A percentile compares a stretch with the other conserved stretches of the same genome.
These are phyloP conservation scores for Erodium moschatum DNA, from an alignment of 441 rosid genomes.

Conservation along the genomic window DNA sequence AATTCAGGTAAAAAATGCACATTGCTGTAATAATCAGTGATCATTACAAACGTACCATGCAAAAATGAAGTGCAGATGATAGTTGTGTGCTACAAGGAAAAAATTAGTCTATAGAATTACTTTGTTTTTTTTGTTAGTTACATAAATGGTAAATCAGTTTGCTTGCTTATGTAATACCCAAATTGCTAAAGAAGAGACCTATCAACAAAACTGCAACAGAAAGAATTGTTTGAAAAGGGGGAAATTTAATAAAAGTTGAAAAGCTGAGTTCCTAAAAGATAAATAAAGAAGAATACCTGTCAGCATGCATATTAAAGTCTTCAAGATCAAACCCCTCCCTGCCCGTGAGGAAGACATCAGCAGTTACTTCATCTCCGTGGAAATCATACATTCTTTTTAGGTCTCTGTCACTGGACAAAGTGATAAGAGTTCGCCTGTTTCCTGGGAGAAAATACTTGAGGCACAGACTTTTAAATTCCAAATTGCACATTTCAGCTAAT, in stretches of 20 bases:
- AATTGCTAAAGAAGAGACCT: slow-evolving; percentile 8
- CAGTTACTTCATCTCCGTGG: slow-evolving; percentile 57
- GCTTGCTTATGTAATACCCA: not conserved
- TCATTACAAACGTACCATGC: not conserved
- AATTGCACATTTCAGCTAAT: slow-evolving; percentile 59
- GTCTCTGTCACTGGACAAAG: slow-evolving; percentile 61
- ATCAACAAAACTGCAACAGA: slow-evolving; percentile 15
- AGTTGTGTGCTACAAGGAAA: not conserved
- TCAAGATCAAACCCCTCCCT: slow-evolving; percentile 47
- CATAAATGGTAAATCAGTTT: no score
- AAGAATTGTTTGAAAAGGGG: not conserved
- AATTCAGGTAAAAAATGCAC: slow-evolving; percentile 21
- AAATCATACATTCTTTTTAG: slow-evolving; percentile 75
- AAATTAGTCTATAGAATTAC: not conserved
- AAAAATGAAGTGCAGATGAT: not conserved
- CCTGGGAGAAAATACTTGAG: slow-evolving; percentile 88
- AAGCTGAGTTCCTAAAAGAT: slow-evolving; percentile 11
- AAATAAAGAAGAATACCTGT: slow-evolving; percentile 36
- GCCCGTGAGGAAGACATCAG: slow-evolving; percentile 59
- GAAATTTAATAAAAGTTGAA: not conserved
- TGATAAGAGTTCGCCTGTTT: slow-evolving; percentile 59
- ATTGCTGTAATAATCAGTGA: not conserved
- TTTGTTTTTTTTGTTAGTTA: not conserved
- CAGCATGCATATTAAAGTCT: slow-evolving; percentile 20
- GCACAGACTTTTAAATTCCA: slow-evolving; percentile 53